These are phyloP conservation scores for Fusarium dlaminii DNA, from an alignment of 2,329 filamentous ascomycete species.

Conservation along the genomic window DNA sequence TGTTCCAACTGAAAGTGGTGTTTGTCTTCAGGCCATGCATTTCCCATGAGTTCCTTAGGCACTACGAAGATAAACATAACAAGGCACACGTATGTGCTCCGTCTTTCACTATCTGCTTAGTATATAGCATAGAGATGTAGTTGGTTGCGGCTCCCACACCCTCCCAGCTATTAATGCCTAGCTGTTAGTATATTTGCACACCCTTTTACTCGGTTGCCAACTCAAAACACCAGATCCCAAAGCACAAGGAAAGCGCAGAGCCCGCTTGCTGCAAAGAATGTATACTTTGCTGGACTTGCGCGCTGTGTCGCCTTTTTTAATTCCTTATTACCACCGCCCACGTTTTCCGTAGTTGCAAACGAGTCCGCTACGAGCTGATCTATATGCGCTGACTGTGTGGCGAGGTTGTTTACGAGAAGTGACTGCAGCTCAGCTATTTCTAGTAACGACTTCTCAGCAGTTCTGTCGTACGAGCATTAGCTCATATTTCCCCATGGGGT, in stretches of 20 bases:
- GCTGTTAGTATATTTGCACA: not conserved
- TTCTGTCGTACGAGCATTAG: conserved; percentile 59
- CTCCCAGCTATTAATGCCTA: not conserved
- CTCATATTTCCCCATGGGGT: conserved; percentile 15
- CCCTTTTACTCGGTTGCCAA: not conserved
- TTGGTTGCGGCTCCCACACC: conserved; percentile 3
- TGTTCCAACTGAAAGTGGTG: not conserved
- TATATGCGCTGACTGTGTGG: conserved; percentile 87
- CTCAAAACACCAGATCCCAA: conserved; percentile 75
- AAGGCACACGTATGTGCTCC: not conserved
- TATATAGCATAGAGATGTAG: not conserved
- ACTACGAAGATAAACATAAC: not conserved
- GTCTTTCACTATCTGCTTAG: not conserved
- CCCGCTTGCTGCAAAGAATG: conserved; percentile 82
- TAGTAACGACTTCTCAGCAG: conserved; percentile 86
- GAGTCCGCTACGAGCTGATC: conserved; percentile 89
- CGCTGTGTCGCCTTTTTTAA: conserved; percentile 82
- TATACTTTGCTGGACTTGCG: conserved; percentile 77
- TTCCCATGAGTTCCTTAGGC: not conserved
- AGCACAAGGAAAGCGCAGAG: conserved; percentile 78
- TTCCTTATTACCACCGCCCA: conserved; percentile 89
- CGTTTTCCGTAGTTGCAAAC: conserved; percentile 82
- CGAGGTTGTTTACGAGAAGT: conserved; percentile 85
- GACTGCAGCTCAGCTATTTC: conserved; percentile 95
- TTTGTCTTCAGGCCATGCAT: not conserved